Base-by-base conservation (phyloP, 148 eudicot genomes). In the Beta vulgaris region DNA sequence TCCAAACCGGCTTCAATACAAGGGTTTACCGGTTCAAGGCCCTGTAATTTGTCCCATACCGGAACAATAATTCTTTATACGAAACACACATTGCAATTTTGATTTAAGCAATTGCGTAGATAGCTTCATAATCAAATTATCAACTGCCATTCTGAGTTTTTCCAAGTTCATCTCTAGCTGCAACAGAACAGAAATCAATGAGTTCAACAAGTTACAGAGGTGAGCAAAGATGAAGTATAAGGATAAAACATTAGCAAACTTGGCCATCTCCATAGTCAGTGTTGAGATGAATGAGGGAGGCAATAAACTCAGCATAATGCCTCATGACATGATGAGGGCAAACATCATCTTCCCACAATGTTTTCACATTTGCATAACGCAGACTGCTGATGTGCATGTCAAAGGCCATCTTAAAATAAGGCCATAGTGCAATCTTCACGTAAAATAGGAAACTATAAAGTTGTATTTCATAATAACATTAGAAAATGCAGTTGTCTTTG, bases 341-440 rank as follows among this genome's bases (percentile, higher is more conserved):
- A 73, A 91, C 97, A 81, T 95, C 99, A 83, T 95, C 99, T 88
- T 95, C 99, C 99, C 98, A 95, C 77, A 95, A 81, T 28, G 88
- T 86, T 81, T 82, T 86, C 77, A 95, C 86, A 87, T 84, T 90
- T 76, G 97, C 99, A 83, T 85, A 92, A 37, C 96, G 90, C 60
- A 95, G 77, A 78, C 99, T 95, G 81, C 80, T 84, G 67, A 95
- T 85, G 81, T 95, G 99, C 99, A 95, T 82, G 86, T 95, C 99
- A 83, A 95, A 95, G 54, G 88, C 96, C 91, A 91, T 87, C 88
- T 95, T 95, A 88, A 95, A 95, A 73, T 97, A 92, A 55, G 99
- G 99, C 99, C 99, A 95, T 70, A 95, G 76, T 63, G 99, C 78
- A 40, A 95, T 90, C 77, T 95, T 95, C n/a, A n/a, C n/a, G n/a